A percentile compares a stretch with the other conserved stretches of the same genome.
phyloP scores from a whole-genome alignment of 1,284 basidiomycete genomes.

The Veloporphyrellus conicus region DNA sequence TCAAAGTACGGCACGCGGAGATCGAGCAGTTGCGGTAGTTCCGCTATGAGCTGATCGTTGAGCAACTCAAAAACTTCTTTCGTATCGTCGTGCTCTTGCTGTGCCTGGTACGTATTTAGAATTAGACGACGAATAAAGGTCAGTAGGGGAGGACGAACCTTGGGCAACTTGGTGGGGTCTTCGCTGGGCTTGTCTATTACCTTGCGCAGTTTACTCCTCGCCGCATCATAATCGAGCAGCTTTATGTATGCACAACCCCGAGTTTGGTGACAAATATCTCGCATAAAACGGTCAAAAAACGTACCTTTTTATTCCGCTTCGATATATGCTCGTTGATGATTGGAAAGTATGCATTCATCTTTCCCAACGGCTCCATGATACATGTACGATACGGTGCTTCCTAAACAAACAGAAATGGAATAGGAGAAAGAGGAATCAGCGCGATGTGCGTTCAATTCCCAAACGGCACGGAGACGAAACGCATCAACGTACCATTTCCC shows the following conservation, averaged over 20 bases:
- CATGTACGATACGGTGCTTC: conserved; percentile 93
- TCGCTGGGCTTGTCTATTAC: conserved; percentile 90
- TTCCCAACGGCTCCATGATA: conserved; percentile 91
- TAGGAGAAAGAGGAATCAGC: not conserved
- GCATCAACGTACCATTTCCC: conserved; percentile 66
- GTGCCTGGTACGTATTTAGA: conserved; percentile 52
- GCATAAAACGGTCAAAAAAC: not conserved
- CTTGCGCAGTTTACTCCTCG: conserved; percentile 85
- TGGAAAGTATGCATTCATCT: conserved; percentile 94
- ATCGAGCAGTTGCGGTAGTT: conserved; percentile 90
- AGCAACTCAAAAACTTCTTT: conserved; percentile 91
- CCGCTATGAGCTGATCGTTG: conserved; percentile 87
- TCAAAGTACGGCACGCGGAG: conserved; percentile 96
- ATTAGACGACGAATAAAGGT: not conserved
- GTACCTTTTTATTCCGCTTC: conserved; percentile 95
- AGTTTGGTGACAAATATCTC: no score
- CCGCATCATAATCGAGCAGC: conserved; percentile 94
- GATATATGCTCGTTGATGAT: conserved; percentile 90
- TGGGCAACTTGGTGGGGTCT: conserved; percentile 87
- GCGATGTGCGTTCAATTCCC: conserved; percentile 2
- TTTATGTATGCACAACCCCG: conserved; percentile 39
- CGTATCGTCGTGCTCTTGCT: conserved; percentile 92
- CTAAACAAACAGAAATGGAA: conserved; percentile 37
- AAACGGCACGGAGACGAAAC: not conserved
- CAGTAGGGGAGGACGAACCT: conserved; percentile 50